Evolutionary conservation across 139 green algal species (phyloP).

Genomic region (Tetratostichococcus sp.): DNA sequence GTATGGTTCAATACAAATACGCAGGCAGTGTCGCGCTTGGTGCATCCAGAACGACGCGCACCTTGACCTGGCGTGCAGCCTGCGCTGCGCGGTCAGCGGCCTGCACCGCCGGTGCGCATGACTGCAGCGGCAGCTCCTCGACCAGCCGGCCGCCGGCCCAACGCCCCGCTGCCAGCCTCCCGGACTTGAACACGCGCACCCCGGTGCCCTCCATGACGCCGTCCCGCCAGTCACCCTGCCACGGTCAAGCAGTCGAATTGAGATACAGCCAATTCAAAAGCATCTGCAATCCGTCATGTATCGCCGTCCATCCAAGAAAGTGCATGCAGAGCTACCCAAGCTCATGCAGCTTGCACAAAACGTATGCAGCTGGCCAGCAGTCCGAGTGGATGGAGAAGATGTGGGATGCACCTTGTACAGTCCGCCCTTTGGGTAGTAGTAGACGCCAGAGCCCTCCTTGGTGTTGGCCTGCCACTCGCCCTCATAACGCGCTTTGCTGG

Average conservation of each 20-base stretch:
- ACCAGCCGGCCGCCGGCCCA: constrained; percentile 59
- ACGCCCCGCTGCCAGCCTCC: constrained; percentile 41
- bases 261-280: too few species aligned
- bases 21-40: too few species aligned
- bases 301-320: too few species aligned
- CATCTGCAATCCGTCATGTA: too few species aligned
- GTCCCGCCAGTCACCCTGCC: constrained; percentile 73
- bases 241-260: constrained; percentile 77
- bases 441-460: constrained; percentile 75
- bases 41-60: constrained; percentile 25
- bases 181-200: constrained; percentile 41
- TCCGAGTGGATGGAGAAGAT: too few species aligned
- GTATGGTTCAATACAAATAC: background rate
- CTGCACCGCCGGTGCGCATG: constrained; percentile 64
- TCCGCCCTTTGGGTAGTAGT: constrained; percentile 65
- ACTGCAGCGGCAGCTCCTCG: constrained; percentile 52
- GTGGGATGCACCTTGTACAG: background rate
- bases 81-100: constrained; percentile 56
- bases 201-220: constrained; percentile 64
- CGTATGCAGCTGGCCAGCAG: too few species aligned
- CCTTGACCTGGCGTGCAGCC: constrained; percentile 38
- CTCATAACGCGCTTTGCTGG: constrained; percentile 67
- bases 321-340: too few species aligned
- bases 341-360: too few species aligned
- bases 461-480: constrained; percentile 74